phyloP scores from a whole-genome alignment of 495 filamentous ascomycete genomes.

The Aspergillus steynii region DNA sequence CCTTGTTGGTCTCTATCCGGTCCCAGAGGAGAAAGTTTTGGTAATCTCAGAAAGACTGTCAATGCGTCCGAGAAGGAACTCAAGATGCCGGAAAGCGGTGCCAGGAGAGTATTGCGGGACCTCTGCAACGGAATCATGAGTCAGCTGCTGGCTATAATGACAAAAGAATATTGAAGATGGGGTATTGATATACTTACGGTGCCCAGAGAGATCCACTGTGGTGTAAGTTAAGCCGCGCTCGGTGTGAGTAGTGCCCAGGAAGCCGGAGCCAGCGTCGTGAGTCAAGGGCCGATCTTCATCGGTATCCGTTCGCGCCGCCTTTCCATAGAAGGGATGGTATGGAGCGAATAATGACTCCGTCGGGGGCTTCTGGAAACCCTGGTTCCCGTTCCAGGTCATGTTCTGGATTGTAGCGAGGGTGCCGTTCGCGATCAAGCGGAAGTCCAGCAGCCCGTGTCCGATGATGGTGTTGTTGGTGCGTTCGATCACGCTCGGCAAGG shows the following conservation, averaged over 20 bases:
- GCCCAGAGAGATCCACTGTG: constrained; percentile 58
- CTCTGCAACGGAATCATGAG: constrained; percentile 18
- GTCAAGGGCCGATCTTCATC: constrained; percentile 17
- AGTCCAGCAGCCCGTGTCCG: constrained; percentile 61
- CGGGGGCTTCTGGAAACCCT: constrained; percentile 65
- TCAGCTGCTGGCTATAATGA: neutral
- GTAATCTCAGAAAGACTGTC: constrained; percentile 25
- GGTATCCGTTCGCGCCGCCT: constrained; percentile 30
- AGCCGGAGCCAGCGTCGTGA: constrained; percentile 49
- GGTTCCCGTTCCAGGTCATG: constrained; percentile 77
- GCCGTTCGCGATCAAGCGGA: constrained; percentile 62
- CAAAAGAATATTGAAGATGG: neutral
- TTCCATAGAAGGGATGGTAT: constrained; percentile 44
- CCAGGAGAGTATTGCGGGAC: constrained; percentile 62
- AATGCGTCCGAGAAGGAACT: constrained; percentile 66
- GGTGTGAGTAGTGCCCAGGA: constrained; percentile 60
- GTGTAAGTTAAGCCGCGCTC: constrained; percentile 72
- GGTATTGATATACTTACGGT: constrained; percentile 41
- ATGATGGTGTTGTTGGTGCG: constrained; percentile 68
- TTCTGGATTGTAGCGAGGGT: constrained; percentile 75
- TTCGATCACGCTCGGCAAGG: constrained; percentile 72
- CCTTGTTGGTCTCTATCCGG: neutral
- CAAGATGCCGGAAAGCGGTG: constrained; percentile 66
- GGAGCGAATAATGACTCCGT: constrained; percentile 65
- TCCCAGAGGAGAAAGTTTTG: neutral